Base-by-base conservation (phyloP, 768 basidiomycete genomes). In the Udeniomyces megalosporus region DNA sequence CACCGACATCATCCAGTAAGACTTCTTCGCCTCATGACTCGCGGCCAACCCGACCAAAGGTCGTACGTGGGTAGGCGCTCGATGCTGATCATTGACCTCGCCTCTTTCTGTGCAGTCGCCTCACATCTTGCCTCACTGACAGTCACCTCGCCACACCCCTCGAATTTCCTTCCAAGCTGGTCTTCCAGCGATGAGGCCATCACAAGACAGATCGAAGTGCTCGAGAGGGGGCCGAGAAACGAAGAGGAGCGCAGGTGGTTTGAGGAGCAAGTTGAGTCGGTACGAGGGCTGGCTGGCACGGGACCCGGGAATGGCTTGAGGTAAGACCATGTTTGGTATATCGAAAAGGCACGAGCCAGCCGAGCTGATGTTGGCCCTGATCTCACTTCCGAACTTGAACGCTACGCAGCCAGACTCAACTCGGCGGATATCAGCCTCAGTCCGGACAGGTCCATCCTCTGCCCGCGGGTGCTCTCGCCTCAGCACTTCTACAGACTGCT, bases 221-320 rank as follows among this genome's bases (percentile, higher is more conserved):
- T 63, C 8, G 22, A 45, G 17, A 2, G 42, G 3, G 62, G 55
- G 28, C 32, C 35, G 8, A 3, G 24, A 22, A 58, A 42, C 35
- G 56, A 58, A 24, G 46, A 51, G 24, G 62, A 63, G 44, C 24
- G 38, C 14, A 29, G 45, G 42, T 63, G 62, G 62, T 51, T 63
- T 22, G 49, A 52, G 12, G 44, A 29, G 4, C 62, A 63, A 46
- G 29, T 48, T 7, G 31, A 29, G 38, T 24, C 22, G 1, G 55
- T 63, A 12, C 17, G 38, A 38, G 29, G 29, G 3, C 15, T 58
- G 22, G 31, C n/a, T n/a, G 35, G 22, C 28, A 15, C 8, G 2
- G 44, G n/a, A 11, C n/a, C n/a, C n/a, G n/a, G n/a, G n/a, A n/a
- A n/a, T n/a, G n/a, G n/a, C n/a, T n/a, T n/a, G n/a, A n/a, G n/a